Conservation (phyloP, 768 basidiomycete genomes). For the Russula griseocarnosa region DNA sequence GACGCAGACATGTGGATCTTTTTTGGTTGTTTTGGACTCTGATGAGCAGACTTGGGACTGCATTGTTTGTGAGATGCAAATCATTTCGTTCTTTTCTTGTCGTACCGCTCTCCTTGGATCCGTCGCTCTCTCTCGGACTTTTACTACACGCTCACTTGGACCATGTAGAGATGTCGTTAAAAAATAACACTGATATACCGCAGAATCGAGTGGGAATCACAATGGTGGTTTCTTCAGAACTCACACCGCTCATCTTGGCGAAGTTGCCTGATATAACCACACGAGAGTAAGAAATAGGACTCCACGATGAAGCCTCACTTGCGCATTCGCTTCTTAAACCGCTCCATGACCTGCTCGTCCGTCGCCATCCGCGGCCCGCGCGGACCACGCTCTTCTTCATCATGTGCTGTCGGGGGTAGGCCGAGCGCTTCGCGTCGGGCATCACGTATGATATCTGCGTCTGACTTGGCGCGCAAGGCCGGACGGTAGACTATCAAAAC, state of each 20-base stretch:
- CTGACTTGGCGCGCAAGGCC: slow-evolving; percentile 76
- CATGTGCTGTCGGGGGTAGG: slow-evolving; percentile 53
- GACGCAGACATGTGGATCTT: background rate
- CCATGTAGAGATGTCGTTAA: background rate
- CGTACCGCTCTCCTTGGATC: background rate
- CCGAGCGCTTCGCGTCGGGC: slow-evolving; percentile 88
- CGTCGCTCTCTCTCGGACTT: slow-evolving; percentile 3
- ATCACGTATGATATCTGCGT: slow-evolving; percentile 81
- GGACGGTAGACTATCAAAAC: slow-evolving; percentile 73
- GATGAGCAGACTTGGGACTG: background rate
- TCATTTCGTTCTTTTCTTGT: background rate
- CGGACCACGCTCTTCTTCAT: slow-evolving; percentile 35
- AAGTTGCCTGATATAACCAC: background rate
- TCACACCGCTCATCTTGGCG: background rate
- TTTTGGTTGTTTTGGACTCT: slow-evolving; percentile 6
- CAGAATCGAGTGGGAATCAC: background rate
- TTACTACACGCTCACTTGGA: background rate
- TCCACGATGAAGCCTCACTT: slow-evolving; percentile 41
- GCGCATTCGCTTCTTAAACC: slow-evolving; percentile 95
- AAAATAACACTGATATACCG: background rate
- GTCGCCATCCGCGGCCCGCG: slow-evolving; percentile 77
- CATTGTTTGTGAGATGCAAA: background rate
- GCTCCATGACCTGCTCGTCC: slow-evolving; percentile 90
- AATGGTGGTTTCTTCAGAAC: background rate
- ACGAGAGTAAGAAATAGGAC: background rate